Conservation (phyloP, 805 yeast genomes). For the Candida loeiensis region DNA sequence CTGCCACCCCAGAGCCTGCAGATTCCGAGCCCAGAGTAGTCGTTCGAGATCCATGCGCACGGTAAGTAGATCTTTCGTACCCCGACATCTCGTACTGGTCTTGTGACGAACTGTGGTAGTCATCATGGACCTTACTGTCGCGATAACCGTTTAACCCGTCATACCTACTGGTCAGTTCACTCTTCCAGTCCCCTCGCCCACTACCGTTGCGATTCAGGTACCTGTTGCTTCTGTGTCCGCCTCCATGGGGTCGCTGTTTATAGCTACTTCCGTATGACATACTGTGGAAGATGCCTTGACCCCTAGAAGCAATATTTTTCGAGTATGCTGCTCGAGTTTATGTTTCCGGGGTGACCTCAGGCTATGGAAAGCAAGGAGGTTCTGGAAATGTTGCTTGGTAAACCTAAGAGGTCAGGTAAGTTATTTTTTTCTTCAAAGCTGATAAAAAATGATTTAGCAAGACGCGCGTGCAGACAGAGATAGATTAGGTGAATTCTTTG, state of each 20-base stretch:
- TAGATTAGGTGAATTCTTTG: neutral
- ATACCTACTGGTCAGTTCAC: neutral
- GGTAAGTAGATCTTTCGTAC: neutral
- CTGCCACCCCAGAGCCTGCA: too few relatives aligned
- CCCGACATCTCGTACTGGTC: slow-evolving; percentile 1
- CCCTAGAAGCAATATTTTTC: too few relatives aligned
- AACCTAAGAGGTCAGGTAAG: too few relatives aligned
- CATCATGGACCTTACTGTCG: neutral
- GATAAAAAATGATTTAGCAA: neutral
- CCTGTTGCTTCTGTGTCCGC: neutral
- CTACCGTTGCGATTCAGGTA: neutral
- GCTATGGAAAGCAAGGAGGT: too few relatives aligned
- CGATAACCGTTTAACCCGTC: neutral
- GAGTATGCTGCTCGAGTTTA: too few relatives aligned
- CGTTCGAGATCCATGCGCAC: neutral
- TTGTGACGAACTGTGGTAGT: neutral
- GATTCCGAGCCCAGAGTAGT: too few relatives aligned
- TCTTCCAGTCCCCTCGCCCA: neutral
- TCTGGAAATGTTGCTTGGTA: too few relatives aligned
- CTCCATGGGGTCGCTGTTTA: slow-evolving; percentile 2
- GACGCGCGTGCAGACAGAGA: neutral
- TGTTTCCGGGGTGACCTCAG: too few relatives aligned
- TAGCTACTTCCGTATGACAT: slow-evolving; percentile 3
- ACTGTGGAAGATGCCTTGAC: too few relatives aligned
- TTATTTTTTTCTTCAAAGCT: neutral